Conservation (phyloP, 2,329 filamentous ascomycete genomes). For the Exophiala sp. region DNA sequence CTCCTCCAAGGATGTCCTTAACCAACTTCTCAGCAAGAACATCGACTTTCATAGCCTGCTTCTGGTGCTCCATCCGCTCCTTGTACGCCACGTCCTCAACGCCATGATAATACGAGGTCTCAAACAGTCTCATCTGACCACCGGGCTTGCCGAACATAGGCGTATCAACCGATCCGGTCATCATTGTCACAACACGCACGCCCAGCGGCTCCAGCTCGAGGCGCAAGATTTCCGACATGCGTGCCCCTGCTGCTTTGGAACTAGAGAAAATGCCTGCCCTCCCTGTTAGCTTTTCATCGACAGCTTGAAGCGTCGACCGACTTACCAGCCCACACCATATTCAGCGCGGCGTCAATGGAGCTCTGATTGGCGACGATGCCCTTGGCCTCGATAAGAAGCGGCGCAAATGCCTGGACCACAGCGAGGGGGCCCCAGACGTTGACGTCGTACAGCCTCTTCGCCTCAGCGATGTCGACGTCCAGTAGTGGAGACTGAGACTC, state of each 20-base stretch:
- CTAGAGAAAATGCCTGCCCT: neutral
- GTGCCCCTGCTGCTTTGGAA: neutral
- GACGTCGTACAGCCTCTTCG: conserved; percentile 38
- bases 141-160: no score
- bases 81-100: no score
- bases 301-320: no score
- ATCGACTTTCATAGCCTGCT: no score
- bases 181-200: neutral
- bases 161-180: neutral
- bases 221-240: neutral
- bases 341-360: conserved; percentile 19
- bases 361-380: conserved; percentile 29
- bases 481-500: conserved; percentile 32
- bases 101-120: no score
- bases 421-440: conserved; percentile 41
- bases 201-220: neutral
- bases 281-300: no score
- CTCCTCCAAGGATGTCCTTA: no score
- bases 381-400: conserved; percentile 29
- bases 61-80: no score
- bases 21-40: no score
- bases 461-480: conserved; percentile 35
- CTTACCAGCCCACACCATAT: neutral
- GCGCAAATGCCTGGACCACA: conserved; percentile 38
- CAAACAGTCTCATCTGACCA: no score